Percentiles rank a stretch among this genome's conserved stretches.
Conservation (phyloP, 2,329 filamentous ascomycete species). For the Emericellopsis atlantica region DNA sequence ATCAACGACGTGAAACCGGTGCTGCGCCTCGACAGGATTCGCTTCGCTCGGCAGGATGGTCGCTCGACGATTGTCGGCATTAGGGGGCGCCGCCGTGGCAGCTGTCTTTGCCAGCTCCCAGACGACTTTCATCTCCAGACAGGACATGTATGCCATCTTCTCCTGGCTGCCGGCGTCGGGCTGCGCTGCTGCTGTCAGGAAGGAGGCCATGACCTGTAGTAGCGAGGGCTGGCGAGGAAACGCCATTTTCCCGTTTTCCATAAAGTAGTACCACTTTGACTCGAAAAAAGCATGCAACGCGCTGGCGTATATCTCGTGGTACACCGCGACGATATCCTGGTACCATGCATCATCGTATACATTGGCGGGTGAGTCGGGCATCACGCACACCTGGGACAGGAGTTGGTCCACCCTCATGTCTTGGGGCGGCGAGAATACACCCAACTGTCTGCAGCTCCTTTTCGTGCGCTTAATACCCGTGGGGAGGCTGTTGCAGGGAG, state of each 20-base stretch:
- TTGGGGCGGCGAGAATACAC: too few relatives aligned
- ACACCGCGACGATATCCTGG: conserved; percentile 59
- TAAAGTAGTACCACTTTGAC: conserved; percentile 64
- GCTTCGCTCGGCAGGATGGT: conserved; percentile 35
- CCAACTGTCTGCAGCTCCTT: too few relatives aligned
- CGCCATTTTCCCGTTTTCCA: conserved; percentile 28
- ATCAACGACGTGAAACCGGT: conserved; percentile 65
- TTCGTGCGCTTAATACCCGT: too few relatives aligned
- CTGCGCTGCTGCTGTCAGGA: conserved; percentile 42
- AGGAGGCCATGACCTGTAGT: conserved; percentile 54
- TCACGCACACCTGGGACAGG: too few relatives aligned
- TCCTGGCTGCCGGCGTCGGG: conserved; percentile 34
- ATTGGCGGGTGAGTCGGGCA: too few relatives aligned
- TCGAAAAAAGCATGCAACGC: conserved; percentile 69
- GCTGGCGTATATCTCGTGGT: conserved; percentile 62
- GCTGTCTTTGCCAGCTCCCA: conserved; percentile 44
- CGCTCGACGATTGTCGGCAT: conserved; percentile 18
- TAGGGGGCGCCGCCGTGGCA: conserved; percentile 20
- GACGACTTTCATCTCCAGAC: conserved; percentile 45
- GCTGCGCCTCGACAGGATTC: conserved; percentile 50
- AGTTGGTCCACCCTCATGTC: too few relatives aligned
- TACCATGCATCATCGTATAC: conserved; percentile 14
- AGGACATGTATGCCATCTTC: conserved; percentile 39
- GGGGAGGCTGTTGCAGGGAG: too few relatives aligned
- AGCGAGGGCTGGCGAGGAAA: conserved; percentile 40